Evolutionary conservation across 441 rosid species (phyloP), one percentile per base, ranked within the genome.

Genomic region (Melastoma candidum): DNA sequence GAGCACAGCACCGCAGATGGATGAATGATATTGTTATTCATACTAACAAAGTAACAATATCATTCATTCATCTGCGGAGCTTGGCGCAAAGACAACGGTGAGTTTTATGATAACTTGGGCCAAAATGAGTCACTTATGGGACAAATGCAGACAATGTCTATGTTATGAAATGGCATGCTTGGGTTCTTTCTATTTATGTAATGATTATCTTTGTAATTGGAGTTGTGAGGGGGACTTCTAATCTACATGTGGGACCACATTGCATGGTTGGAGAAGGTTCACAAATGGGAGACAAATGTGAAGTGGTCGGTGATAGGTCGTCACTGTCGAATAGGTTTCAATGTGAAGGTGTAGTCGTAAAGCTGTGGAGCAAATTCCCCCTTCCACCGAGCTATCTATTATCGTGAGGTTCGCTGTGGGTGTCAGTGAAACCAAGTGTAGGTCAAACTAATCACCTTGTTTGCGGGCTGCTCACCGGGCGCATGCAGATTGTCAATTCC

Each of bases 231-330:
- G 26, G 51, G 39, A 17, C 26, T 36, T 48, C 26, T 7, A 2
- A 48, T 41, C 48, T 75, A 59, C 61, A 92, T 96, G 83, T 92
- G 48, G 98, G 98, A 49, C 90, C 94, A 17, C 80, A 85, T 66
- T 85, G 96, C 71, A 77, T 85, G 87, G 77, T 85, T 49, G 94
- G 94, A 49, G 96, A 92, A 77, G 94, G 96, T 68, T 82, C 98
- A 54, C 87, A 83, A 61, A 76, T 87, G 83, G 95, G 92, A 63
- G 98, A 92, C 65, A 92, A 87, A 66, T 92, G 95, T 92, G 57
- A 88, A 92, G 66, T 81, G 95, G 72, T 92, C 98, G 63, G 92
- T 87, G 11, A 80, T 87, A 59, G 96, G 98, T 56, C 88, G 85
- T 54, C 96, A 87, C 67, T 92, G 98, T 74, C 80, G 90, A 53